Evolutionary conservation across 345 rosid species (phyloP).

Genomic region (Populus ilicifolia): DNA sequence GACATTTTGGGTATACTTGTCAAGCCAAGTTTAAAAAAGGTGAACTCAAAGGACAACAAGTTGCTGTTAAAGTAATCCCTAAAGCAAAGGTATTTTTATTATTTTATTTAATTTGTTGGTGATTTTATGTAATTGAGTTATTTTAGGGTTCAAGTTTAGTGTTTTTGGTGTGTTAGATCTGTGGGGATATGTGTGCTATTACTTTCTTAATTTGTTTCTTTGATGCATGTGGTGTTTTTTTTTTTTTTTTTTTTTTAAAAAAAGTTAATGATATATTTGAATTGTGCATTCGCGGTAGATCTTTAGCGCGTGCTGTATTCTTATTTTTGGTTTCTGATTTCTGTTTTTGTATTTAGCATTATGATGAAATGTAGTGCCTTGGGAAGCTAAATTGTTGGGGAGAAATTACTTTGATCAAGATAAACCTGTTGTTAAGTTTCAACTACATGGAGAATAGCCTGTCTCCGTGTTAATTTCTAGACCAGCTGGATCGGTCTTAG

Average conservation of each 20-base stretch:
- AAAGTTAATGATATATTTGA: not conserved
- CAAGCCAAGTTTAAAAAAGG: slow-evolving; percentile 33
- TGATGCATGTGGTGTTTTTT: not conserved
- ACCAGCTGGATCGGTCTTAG: not conserved
- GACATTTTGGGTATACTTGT: slow-evolving; percentile 38
- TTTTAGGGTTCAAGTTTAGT: not conserved
- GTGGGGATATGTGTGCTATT: not conserved
- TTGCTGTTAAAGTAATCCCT: slow-evolving; percentile 47
- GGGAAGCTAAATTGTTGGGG: not conserved
- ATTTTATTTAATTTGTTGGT: not conserved
- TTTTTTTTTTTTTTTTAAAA: not conserved
- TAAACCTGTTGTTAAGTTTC: not conserved
- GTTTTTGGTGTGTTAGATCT: not conserved
- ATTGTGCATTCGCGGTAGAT: not conserved
- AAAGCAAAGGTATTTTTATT: slow-evolving; percentile 67
- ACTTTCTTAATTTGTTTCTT: not conserved
- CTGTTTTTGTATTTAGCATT: too few relatives aligned
- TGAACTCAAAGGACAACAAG: slow-evolving; percentile 30
- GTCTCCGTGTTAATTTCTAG: not conserved
- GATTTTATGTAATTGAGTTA: slow-evolving; percentile 6
- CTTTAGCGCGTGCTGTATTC: not conserved
- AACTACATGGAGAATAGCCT: not conserved
- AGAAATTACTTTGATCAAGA: not conserved
- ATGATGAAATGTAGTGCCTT: not conserved
- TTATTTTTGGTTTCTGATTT: not conserved